phyloP scores from a whole-genome alignment of 192 early-diverging fungal species.

The Gigaspora rosea region DNA sequence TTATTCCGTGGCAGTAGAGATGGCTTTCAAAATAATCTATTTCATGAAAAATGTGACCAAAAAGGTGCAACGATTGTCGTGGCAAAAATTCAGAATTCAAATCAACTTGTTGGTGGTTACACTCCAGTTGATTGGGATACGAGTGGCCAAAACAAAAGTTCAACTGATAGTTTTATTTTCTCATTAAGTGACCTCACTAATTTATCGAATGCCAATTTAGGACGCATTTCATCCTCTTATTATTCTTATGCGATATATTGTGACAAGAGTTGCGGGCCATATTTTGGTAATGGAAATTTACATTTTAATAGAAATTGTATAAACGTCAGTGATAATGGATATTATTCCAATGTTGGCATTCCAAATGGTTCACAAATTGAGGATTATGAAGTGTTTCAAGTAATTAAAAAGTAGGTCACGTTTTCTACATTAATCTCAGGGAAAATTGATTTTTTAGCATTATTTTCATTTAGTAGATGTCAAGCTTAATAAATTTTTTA shows the following conservation, averaged over 20 bases:
- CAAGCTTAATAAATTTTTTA: too few species aligned
- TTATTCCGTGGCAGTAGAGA: background rate
- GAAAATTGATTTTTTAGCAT: too few species aligned
- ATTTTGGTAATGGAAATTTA: background rate
- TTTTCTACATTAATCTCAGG: too few species aligned
- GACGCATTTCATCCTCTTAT: background rate
- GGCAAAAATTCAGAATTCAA: background rate
- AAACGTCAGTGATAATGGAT: too few species aligned
- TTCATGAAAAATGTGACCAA: background rate
- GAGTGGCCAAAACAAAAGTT: background rate
- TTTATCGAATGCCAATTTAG: background rate
- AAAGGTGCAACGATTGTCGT: background rate
- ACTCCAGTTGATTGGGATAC: background rate
- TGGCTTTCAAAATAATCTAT: background rate
- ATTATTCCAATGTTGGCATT: too few species aligned
- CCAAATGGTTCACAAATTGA: too few species aligned
- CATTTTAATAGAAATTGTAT: too few species aligned
- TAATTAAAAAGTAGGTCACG: too few species aligned
- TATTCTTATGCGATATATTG: background rate
- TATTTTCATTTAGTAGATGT: too few species aligned
- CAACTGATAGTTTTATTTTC: background rate
- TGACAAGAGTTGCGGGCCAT: background rate
- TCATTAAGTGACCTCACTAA: background rate
- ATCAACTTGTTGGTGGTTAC: background rate
- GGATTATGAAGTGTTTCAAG: too few species aligned